Evolutionary conservation across 768 basidiomycete genomes (phyloP), one percentile per base, ranked within the genome.

Genomic region (Termitomyces eurrhizus): DNA sequence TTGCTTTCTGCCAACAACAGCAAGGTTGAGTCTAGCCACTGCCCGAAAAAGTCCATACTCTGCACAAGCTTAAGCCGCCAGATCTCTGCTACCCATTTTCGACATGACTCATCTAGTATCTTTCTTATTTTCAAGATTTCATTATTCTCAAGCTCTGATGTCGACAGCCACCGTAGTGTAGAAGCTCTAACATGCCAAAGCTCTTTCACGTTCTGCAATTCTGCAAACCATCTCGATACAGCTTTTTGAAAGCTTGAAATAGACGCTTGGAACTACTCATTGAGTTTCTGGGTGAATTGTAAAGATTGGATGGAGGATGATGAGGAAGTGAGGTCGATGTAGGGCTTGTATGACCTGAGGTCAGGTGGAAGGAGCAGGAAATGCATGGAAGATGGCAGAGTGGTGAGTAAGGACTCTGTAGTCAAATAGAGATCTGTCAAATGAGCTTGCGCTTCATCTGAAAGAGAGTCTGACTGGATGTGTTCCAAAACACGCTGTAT

Each of bases 301-400:
- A 71, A 65, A 48, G 76, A 77, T 4, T 82, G 71, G 26, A 87
- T 71, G 3, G 77, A 76, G 18, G 85, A 78, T 3, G 85, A 83
- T 0, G 84, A 71, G 0, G 90, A 85, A 9, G 79, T 75, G 7
- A 87, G 74, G 66, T 94, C 89, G 62, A 96, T 83, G 70, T 92
- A 95, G 9, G 95, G 95, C 66, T 87, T 91, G 72, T 95, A 97
- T 5, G 83, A 80, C 64, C 81, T 82, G 61, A 98, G 81, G 60
- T 77, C 81, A 1, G 78, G 68, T 0, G 94, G 93, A 0, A 98
- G 81, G 57, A 92, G 80, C 16, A 87, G 82, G 62, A 95, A 85
- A 64, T 94, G 90, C 29, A 89, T 85, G 0, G 93, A 89, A 0
- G 95, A 94, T 0, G 93, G 93, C 26, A 96, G 80, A 9, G 80